These are phyloP conservation scores for Dactylellina sp. DNA, from an alignment of 2,329 filamentous ascomycete species.

Conservation along the genomic window DNA sequence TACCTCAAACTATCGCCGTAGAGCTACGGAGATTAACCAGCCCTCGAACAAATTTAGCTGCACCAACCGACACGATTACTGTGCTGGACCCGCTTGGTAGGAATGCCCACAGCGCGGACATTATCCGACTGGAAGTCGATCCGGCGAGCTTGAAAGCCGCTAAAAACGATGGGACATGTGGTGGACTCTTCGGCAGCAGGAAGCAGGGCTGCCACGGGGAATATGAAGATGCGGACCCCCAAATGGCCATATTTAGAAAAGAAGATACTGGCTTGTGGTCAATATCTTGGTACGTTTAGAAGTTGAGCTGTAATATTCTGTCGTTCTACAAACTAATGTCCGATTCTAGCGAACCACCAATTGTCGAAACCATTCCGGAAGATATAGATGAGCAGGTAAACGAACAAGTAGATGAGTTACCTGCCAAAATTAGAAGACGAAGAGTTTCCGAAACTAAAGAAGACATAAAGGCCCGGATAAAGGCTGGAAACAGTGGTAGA, in stretches of 20 bases:
- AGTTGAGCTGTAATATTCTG: background rate
- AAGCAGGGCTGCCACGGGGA: background rate
- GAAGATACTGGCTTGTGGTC: constrained; percentile 21
- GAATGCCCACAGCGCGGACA: constrained; percentile 1
- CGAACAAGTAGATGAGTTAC: background rate
- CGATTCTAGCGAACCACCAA: constrained; percentile 3
- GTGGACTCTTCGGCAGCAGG: constrained; percentile 12
- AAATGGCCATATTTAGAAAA: constrained; percentile 17
- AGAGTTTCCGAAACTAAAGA: background rate
- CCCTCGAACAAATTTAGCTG: constrained; percentile 25
- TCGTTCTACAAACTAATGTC: background rate
- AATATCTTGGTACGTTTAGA: constrained; percentile 24
- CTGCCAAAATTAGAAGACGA: background rate
- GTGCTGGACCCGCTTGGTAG: background rate
- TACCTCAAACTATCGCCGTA: background rate
- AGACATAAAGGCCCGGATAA: background rate
- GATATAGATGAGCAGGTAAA: too few species aligned
- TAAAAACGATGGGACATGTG: constrained; percentile 15
- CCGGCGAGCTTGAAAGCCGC: constrained; percentile 24
- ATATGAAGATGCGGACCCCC: background rate
- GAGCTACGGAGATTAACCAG: constrained; percentile 20
- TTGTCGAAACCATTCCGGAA: background rate
- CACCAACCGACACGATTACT: constrained; percentile 13
- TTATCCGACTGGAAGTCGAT: constrained; percentile 30
- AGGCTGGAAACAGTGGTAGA: constrained; percentile 6